Conservation (phyloP, 495 filamentous ascomycete species). For the Parmelia sp. region DNA sequence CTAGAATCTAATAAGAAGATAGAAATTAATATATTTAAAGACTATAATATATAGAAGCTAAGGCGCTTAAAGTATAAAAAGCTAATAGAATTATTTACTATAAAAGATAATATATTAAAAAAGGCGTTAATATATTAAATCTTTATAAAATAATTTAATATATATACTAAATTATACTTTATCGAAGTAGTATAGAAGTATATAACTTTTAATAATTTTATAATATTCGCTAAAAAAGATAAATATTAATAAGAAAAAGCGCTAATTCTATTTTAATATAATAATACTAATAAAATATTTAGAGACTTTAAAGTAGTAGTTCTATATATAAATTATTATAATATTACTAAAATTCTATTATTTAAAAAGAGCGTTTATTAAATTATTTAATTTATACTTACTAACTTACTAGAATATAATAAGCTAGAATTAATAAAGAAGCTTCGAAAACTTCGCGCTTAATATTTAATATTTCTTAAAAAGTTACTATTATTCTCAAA, state of each 20-base stretch:
- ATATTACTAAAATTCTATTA: too few species aligned
- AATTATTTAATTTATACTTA: too few species aligned
- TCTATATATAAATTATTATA: too few species aligned
- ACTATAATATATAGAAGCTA: background rate
- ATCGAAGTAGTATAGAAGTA: background rate
- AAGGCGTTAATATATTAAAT: background rate
- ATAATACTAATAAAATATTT: too few species aligned
- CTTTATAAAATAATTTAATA: background rate
- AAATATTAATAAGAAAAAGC: too few species aligned
- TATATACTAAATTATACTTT: too few species aligned
- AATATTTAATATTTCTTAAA: background rate
- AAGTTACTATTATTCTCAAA: background rate
- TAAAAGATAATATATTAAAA: background rate
- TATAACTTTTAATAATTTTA: background rate
- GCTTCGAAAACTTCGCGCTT: background rate
- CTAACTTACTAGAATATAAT: background rate
- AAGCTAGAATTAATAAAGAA: background rate
- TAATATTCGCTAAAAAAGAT: background rate
- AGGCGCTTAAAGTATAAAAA: background rate
- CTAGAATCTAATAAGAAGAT: too few species aligned
- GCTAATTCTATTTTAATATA: too few species aligned
- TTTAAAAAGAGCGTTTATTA: too few species aligned
- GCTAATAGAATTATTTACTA: too few species aligned
- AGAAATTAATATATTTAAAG: background rate
- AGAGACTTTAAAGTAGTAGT: too few species aligned